Percentiles rank a stretch among this genome's conserved stretches.
These are phyloP conservation scores for Kluyveromyces siamensis DNA, from an alignment of 805 yeast genomes.

Conservation along the genomic window DNA sequence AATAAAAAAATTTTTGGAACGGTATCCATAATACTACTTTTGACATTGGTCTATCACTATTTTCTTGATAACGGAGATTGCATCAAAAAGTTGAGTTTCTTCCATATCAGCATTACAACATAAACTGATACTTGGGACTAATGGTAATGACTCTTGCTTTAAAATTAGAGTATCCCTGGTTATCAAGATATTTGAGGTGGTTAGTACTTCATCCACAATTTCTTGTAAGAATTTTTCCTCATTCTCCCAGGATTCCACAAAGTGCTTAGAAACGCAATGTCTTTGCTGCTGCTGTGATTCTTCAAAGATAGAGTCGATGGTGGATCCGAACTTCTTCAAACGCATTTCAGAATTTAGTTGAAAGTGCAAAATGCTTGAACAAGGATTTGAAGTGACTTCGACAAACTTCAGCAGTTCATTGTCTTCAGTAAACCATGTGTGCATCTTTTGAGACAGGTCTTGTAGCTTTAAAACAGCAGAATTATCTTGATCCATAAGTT, in stretches of 20 bases:
- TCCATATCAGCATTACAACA: slow-evolving; percentile 40
- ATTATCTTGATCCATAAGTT: slow-evolving; percentile 37
- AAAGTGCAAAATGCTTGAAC: slow-evolving; percentile 65
- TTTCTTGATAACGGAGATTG: slow-evolving; percentile 32
- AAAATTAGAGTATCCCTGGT: slow-evolving; percentile 55
- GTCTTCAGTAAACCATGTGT: slow-evolving; percentile 35
- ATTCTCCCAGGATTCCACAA: slow-evolving; percentile 29
- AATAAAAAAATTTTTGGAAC: no score
- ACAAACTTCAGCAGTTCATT: slow-evolving; percentile 31
- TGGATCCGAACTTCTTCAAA: slow-evolving; percentile 23
- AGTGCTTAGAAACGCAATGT: slow-evolving; percentile 25
- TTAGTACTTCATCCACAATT: slow-evolving; percentile 50
- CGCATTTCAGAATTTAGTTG: slow-evolving; percentile 38
- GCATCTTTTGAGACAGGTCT: slow-evolving; percentile 32
- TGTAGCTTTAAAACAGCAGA: slow-evolving; percentile 30
- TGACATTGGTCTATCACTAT: slow-evolving; percentile 19
- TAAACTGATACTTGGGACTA: slow-evolving; percentile 51
- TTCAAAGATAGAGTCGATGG: slow-evolving; percentile 21
- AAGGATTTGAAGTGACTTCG: slow-evolving; percentile 44
- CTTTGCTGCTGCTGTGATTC: slow-evolving; percentile 21
- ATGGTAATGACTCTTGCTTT: slow-evolving; percentile 66
- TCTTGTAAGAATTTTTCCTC: slow-evolving; percentile 59
- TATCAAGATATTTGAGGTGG: slow-evolving; percentile 46
- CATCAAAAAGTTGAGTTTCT: slow-evolving; percentile 35
- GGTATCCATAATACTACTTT: neutral